phyloP scores from a whole-genome alignment of 2,329 filamentous ascomycete species.

The Pyricularia pennisetigena region DNA sequence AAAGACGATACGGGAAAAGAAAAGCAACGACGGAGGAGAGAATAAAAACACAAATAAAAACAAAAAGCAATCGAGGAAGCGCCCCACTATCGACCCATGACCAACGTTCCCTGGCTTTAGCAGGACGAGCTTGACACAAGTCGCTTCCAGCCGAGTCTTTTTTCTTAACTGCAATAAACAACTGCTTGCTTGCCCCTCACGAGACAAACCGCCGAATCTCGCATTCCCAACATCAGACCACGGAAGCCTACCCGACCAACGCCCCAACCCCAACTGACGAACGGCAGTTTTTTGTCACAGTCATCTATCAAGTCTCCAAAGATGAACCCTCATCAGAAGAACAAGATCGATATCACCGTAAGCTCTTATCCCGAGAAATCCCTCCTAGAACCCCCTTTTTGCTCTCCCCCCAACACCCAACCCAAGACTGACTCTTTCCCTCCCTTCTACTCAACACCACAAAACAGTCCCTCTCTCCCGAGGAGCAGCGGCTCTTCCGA shows the following conservation, averaged over 20 bases:
- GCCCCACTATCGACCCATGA: not conserved
- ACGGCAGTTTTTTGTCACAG: not conserved
- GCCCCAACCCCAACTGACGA: not conserved
- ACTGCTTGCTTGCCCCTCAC: not conserved
- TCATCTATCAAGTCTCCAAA: conserved; percentile 20
- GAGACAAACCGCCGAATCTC: not conserved
- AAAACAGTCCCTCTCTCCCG: conserved; percentile 72
- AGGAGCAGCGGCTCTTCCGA: conserved; percentile 93
- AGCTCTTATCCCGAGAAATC: conserved; percentile 26
- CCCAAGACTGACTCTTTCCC: not conserved
- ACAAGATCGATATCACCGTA: conserved; percentile 95
- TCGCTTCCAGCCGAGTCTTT: not conserved
- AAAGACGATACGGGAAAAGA: not conserved
- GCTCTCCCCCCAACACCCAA: not conserved
- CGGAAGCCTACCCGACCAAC: not conserved
- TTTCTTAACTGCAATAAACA: not conserved
- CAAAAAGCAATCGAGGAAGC: not conserved
- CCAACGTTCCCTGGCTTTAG: not conserved
- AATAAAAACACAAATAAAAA: not conserved
- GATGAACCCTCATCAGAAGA: conserved; percentile 97
- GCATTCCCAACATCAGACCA: not conserved
- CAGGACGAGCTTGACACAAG: not conserved
- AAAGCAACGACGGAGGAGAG: not conserved
- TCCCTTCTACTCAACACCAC: not conserved
- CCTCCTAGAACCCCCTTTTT: not conserved